Percentiles rank a stretch among this genome's conserved stretches.
phyloP scores from a whole-genome alignment of 192 early-diverging fungal species.

The Podila epicladia region DNA sequence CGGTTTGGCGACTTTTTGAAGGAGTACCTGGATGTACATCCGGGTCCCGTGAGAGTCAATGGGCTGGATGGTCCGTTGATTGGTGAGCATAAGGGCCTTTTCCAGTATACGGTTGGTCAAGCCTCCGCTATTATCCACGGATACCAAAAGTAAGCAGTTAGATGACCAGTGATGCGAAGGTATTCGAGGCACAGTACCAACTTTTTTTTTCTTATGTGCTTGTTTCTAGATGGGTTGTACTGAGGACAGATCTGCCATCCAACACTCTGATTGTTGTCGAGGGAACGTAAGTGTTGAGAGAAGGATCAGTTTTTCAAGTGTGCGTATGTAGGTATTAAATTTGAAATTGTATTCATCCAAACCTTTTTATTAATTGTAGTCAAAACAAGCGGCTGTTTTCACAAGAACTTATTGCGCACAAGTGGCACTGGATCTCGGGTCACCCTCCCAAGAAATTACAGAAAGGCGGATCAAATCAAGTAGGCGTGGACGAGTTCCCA shows the following conservation, averaged over 20 bases:
- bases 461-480: neutral
- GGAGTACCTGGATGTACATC: conserved; percentile 43
- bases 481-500: conserved; percentile 5
- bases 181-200: neutral
- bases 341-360: conserved; percentile 19
- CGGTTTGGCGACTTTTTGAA: conserved; percentile 82
- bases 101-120: conserved; percentile 87
- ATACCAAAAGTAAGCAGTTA: conserved; percentile 59
- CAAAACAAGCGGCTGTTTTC: conserved; percentile 40
- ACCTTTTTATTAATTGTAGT: conserved; percentile 5
- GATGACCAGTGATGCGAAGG: neutral
- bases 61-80: conserved; percentile 32
- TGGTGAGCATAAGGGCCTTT: conserved; percentile 70
- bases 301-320: neutral
- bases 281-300: conserved; percentile 60
- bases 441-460: conserved; percentile 18
- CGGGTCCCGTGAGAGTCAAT: conserved; percentile 30
- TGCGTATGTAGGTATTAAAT: neutral
- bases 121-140: conserved; percentile 70
- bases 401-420: conserved; percentile 30
- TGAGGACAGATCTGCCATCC: conserved; percentile 65
- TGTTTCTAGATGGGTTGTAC: conserved; percentile 74
- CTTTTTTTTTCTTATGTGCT: neutral
- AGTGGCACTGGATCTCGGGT: conserved; percentile 48
- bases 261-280: conserved; percentile 80